Base-by-base conservation (phyloP, 1,284 basidiomycete genomes). In the Dichomitus squalens region DNA sequence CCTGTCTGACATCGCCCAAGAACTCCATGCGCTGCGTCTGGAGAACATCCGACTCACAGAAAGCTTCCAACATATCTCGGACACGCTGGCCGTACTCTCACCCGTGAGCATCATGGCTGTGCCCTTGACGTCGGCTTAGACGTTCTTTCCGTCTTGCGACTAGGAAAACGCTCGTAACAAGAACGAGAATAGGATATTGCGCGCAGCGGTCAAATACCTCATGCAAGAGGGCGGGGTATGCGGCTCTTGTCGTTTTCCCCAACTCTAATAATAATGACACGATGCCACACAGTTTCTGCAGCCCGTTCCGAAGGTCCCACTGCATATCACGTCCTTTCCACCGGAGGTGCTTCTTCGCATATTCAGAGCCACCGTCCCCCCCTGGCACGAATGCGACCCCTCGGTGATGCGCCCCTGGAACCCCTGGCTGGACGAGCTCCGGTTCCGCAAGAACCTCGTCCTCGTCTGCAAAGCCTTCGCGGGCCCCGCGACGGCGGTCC, bases 391-490 rank as follows among this genome's bases (percentile, higher is more conserved):
- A 40, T 43, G 47, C 25, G 57, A 61, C 29, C 60, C 60, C 0
- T 52, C 56, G 18, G 52, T 52, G 7, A 27, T 50, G 12, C 55
- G 59, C 11, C 38, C 39, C 2, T 14, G 47, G 5, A 61, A 31
- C 27, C 41, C 20, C 6, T 61, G 56, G 60, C 29, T 48, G 6
- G 18, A 29, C 36, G 53, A 61, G 12, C 43, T 58, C 7, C 60
- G 60, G 9, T 56, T 51, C 29, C 56, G 56, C 40, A 61, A 61
- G 23, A 39, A 29, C 16, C 52, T 58, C 43, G 27, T 47, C 6
- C 49, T 57, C 20, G 54, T 62, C 27, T 62, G 57, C 57, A 62
- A 51, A 29, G 8, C 46, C 3, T 62, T 57, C 52, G 25, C 44
- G 0, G 57, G 52, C 7, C 48, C 60, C 8, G 60, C 60, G 21